These are phyloP conservation scores for Oryza longistaminata DNA, from an alignment of 176 grass and related monocot genomes.

Conservation along the genomic window DNA sequence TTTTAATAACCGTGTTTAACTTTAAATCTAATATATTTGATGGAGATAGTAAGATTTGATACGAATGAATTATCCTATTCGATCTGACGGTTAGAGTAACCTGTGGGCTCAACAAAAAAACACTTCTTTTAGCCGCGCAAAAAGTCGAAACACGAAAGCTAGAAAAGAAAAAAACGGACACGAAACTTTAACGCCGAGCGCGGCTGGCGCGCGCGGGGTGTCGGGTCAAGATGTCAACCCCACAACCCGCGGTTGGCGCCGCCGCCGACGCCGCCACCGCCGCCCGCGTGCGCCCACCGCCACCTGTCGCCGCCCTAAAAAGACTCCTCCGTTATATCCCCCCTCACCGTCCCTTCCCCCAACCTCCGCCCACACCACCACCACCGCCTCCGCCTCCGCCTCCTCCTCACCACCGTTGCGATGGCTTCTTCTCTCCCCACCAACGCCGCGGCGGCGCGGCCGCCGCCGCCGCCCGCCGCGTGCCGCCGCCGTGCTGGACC, in stretches of 20 bases:
- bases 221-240: slow-evolving; percentile 48
- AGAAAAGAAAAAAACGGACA: not conserved
- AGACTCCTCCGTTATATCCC: slow-evolving; percentile 52
- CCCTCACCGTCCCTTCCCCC: slow-evolving; percentile 22
- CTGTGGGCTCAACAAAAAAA: not conserved
- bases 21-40: no score
- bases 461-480: slow-evolving; percentile 59
- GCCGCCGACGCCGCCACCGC: slow-evolving; percentile 45
- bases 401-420: not conserved
- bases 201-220: slow-evolving; percentile 17
- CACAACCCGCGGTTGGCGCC: slow-evolving; percentile 44
- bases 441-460: slow-evolving; percentile 35
- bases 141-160: not conserved
- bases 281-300: slow-evolving; percentile 48
- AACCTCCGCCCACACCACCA: not conserved
- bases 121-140: not conserved
- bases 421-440: slow-evolving; percentile 38
- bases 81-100: slow-evolving; percentile 23
- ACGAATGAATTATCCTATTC: no score
- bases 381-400: slow-evolving; percentile 24
- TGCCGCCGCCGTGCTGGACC: slow-evolving; percentile 65
- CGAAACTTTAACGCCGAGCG: slow-evolving; percentile 16
- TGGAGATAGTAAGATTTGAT: not conserved
- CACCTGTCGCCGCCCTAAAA: slow-evolving; percentile 47
- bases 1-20: no score